Evolutionary conservation across 495 filamentous ascomycete genomes (phyloP), one percentile per base, ranked within the genome.

Genomic region (Tetracladium marchalianum): DNA sequence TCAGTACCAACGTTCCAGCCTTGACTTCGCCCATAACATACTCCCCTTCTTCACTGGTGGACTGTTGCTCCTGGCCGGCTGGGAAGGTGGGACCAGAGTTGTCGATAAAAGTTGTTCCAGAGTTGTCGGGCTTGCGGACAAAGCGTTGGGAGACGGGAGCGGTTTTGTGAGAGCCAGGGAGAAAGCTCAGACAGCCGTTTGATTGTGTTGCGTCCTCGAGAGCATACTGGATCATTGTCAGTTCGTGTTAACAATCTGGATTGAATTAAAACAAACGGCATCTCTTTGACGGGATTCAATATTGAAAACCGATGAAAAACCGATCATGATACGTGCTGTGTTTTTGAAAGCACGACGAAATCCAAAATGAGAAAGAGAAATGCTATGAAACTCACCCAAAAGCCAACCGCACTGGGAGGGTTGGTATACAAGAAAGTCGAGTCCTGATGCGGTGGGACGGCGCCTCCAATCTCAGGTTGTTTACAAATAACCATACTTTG

Each of bases 401-500:
- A 95, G 8, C 89, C 90, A 4, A 97, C 87, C 0, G 92, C 90
- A 35, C 76, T 82, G 1, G 90, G 90, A 40, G 92, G 87, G 50
- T 88, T 67, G 10, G 92, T 97, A 59, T 96, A 98, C 43, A 98
- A 50, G 55, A 97, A 98, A 11, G 88, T 87, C 42, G 74, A 83
- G 65, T 97, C 92, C 61, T 93, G 90, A 62, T 98, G 92, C 12
- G 84, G 72, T 2, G 77, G 85, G 33, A 96, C 92, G 0, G 80
- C 78, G 12, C 84, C 92, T 17, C 92, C 92, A 32, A 98, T 97
- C 61, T 89, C 85, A 7, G 92, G 90, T 65, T 96, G 92, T 61
- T 98, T 98, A 75, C 87, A 94, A 52, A 98, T 98, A 7, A 96
- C 74, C 92, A 98, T 98, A 55, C 83, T 89, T 69, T 98, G 92